A percentile compares a stretch with the other conserved stretches of the same genome.
Evolutionary conservation across 768 basidiomycete genomes (phyloP).

Genomic region (Tubosaeta sp.): DNA sequence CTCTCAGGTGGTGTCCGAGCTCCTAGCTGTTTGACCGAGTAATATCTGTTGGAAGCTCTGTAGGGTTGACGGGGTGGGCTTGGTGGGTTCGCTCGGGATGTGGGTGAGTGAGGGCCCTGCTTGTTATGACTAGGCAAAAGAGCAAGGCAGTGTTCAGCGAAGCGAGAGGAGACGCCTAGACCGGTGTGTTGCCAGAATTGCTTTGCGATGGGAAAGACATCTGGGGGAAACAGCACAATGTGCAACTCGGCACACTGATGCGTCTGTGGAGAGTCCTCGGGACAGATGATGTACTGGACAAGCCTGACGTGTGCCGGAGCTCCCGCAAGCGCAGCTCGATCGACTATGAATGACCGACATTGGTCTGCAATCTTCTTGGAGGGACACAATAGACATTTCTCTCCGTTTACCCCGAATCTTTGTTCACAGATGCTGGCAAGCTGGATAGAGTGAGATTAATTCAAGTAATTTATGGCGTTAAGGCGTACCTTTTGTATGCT

Average conservation of each 20-base stretch:
- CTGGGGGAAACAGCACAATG: conserved; percentile 71
- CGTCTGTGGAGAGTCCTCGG: conserved; percentile 40
- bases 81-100: conserved; percentile 23
- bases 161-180: conserved; percentile 81
- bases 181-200: conserved; percentile 98
- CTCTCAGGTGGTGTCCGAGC: conserved; percentile 6
- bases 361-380: conserved; percentile 67
- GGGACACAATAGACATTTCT: conserved; percentile 77
- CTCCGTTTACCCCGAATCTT: conserved; percentile 69
- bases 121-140: conserved; percentile 50
- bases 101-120: conserved; percentile 18
- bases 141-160: conserved; percentile 78
- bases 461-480: neutral
- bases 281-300: conserved; percentile 68
- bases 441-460: conserved; percentile 36
- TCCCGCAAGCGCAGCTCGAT: conserved; percentile 43
- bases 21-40: conserved; percentile 34
- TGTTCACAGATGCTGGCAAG: conserved; percentile 72
- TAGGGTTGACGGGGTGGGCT: conserved; percentile 30
- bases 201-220: conserved; percentile 63
- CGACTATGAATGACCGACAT: conserved; percentile 69
- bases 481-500: conserved; percentile 76
- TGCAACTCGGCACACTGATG: conserved; percentile 59
- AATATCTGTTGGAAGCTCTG: conserved; percentile 57
- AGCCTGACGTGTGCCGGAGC: conserved; percentile 47